These are phyloP conservation scores for Cucumis melo DNA, from an alignment of 306 rosid species.

Conservation along the genomic window DNA sequence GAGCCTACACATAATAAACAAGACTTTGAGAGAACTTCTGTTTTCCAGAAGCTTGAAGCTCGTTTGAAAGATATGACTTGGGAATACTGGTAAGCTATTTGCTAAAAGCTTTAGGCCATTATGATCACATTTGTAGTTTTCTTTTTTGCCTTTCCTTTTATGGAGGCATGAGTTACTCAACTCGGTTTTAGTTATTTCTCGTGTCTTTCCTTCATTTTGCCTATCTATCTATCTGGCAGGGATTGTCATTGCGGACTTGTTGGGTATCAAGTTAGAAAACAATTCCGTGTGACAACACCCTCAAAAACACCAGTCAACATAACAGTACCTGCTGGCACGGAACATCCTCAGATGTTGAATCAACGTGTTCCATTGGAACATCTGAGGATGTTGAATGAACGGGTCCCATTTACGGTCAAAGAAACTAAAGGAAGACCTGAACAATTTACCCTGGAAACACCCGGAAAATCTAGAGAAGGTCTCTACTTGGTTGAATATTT, in stretches of 20 bases:
- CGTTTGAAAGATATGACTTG: conserved; percentile 81
- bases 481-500: conserved; percentile 12
- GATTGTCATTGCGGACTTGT: conserved; percentile 50
- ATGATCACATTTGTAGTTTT: background rate
- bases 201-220: background rate
- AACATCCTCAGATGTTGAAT: conserved; percentile 14
- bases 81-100: conserved; percentile 70
- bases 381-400: conserved; percentile 10
- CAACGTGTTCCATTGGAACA: conserved; percentile 14
- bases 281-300: conserved; percentile 5
- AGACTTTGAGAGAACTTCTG: conserved; percentile 84
- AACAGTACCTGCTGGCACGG: conserved; percentile 12
- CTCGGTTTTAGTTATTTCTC: conserved; percentile 2
- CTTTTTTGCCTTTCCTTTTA: background rate
- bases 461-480: conserved; percentile 31
- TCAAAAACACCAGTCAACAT: conserved; percentile 5
- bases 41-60: conserved; percentile 75
- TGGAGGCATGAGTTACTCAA: background rate
- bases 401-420: conserved; percentile 8
- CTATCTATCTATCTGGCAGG: conserved; percentile 30
- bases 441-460: conserved; percentile 11
- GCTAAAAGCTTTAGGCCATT: background rate
- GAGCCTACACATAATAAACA: conserved; percentile 91
- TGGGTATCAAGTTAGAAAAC: conserved; percentile 46
- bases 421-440: conserved; percentile 14